Conservation (phyloP, 306 rosid species). For the Astragalus glycyphyllos region DNA sequence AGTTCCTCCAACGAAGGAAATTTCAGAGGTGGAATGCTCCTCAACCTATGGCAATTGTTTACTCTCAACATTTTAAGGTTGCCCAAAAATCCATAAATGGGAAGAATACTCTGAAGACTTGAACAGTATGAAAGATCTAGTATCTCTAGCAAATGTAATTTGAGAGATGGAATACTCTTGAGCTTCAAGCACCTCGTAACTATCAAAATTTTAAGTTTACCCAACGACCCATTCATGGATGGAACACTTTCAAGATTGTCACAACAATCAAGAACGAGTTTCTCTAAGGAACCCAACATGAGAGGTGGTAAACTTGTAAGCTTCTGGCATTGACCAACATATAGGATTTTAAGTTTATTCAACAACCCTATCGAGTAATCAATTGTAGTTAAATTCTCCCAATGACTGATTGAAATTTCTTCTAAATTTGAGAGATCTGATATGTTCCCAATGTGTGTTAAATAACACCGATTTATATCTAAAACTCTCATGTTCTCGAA, state of each 20-base stretch:
- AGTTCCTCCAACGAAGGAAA: too few species aligned
- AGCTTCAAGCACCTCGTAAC: neutral
- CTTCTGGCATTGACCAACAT: too few species aligned
- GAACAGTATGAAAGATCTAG: too few species aligned
- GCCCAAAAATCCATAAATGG: neutral
- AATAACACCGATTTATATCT: neutral
- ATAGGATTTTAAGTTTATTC: too few species aligned
- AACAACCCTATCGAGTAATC: neutral
- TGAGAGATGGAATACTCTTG: neutral
- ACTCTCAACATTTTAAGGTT: neutral
- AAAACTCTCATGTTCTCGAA: too few species aligned
- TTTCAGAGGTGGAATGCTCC: too few species aligned
- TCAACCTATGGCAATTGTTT: neutral
- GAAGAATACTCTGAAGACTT: too few species aligned
- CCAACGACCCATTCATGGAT: neutral
- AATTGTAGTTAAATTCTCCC: neutral
- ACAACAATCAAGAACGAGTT: neutral
- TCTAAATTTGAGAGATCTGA: neutral
- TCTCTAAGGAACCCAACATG: neutral
- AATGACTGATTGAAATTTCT: too few species aligned
- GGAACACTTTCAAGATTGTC: neutral
- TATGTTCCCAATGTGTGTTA: neutral
- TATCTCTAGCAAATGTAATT: too few species aligned
- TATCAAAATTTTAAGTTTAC: neutral
- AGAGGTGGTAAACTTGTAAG: neutral